Evolutionary conservation across 441 rosid genomes (phyloP).

Genomic region (Syzygium malaccense): DNA sequence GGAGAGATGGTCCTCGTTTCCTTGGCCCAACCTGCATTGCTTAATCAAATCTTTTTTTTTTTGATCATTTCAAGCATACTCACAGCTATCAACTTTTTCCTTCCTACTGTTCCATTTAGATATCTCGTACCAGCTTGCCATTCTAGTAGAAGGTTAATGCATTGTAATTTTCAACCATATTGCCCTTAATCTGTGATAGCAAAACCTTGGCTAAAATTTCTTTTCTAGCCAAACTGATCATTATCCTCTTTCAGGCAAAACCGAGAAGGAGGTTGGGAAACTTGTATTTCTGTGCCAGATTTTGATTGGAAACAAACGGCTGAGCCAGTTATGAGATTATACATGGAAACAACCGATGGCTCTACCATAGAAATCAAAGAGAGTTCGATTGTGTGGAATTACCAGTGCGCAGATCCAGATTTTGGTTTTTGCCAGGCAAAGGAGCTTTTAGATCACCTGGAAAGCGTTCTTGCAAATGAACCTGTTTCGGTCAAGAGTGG

Average conservation of each 20-base stretch:
- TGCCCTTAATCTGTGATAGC: background rate
- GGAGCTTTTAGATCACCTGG: conserved; percentile 87
- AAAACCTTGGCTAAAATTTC: background rate
- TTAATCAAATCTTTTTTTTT: background rate
- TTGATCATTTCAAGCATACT: background rate
- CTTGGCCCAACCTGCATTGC: background rate
- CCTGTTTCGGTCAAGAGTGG: conserved; percentile 88
- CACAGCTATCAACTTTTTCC: background rate
- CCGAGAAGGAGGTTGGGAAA: conserved; percentile 64
- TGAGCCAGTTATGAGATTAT: conserved; percentile 84
- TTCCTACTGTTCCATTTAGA: background rate
- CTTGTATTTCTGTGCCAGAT: conserved; percentile 42
- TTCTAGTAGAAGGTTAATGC: background rate
- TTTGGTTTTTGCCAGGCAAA: conserved; percentile 94
- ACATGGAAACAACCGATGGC: conserved; percentile 93
- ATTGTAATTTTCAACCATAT: background rate
- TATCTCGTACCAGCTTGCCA: background rate
- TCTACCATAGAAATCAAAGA: conserved; percentile 83
- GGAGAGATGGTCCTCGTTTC: background rate
- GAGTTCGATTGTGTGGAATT: conserved; percentile 80
- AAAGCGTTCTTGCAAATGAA: conserved; percentile 83
- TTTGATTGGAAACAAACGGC: conserved; percentile 89
- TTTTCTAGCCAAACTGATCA: background rate
- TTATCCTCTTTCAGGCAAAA: conserved; percentile 37
- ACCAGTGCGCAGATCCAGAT: conserved; percentile 79